Evolutionary conservation across 1,284 basidiomycete genomes (phyloP).

Genomic region (Rhodotorula sp.): DNA sequence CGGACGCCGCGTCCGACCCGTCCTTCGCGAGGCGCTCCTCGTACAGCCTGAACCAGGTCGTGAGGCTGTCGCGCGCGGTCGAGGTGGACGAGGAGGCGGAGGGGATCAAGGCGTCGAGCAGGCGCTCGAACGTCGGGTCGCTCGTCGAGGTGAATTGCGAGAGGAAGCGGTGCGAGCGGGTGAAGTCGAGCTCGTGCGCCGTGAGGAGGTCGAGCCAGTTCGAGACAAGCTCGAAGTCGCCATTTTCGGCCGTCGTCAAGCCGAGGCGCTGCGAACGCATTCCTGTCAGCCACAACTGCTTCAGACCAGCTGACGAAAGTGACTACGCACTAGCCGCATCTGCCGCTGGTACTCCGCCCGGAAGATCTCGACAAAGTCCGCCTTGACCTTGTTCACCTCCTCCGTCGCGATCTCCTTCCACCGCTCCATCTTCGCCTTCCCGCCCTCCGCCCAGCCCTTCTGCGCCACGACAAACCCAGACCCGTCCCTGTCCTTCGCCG

Average conservation of each 20-base stretch:
- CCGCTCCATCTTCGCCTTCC: conserved; percentile 8
- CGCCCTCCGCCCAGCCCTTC: conserved; percentile 30
- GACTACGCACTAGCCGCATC: conserved; percentile 30
- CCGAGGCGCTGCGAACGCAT: conserved; percentile 64
- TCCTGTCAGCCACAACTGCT: background rate
- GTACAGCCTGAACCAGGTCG: conserved; percentile 67
- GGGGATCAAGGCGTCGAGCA: conserved; percentile 57
- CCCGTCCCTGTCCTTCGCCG: background rate
- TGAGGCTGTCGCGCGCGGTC: conserved; percentile 54
- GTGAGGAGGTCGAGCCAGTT: conserved; percentile 70
- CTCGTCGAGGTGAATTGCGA: conserved; percentile 60
- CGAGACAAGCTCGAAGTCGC: conserved; percentile 63
- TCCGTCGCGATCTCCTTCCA: conserved; percentile 21
- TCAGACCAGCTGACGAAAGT: background rate
- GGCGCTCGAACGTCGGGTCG: conserved; percentile 50
- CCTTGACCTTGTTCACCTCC: conserved; percentile 26
- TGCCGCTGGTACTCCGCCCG: conserved; percentile 30
- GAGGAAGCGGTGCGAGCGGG: conserved; percentile 71
- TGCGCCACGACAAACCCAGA: conserved; percentile 16
- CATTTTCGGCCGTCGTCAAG: conserved; percentile 56
- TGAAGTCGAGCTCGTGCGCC: conserved; percentile 72
- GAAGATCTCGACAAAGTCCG: conserved; percentile 27
- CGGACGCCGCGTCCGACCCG: conserved; percentile 48
- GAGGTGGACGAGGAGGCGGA: conserved; percentile 49
- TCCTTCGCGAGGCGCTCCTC: conserved; percentile 62